Evolutionary conservation across 257 asterid genomes (phyloP).

Genomic region (Pogostemon cablin): DNA sequence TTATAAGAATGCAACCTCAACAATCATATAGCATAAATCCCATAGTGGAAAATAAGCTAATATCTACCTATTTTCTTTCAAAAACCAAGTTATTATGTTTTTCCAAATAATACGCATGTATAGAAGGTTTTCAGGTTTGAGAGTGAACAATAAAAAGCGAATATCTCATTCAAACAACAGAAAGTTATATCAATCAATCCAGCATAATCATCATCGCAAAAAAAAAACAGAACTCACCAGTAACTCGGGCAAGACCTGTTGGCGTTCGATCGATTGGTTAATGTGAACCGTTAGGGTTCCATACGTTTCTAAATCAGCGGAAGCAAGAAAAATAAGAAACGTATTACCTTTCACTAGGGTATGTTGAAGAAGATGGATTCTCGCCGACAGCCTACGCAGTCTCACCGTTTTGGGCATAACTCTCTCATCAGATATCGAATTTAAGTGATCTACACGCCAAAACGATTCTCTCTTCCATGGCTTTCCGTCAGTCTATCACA

Average conservation of each 20-base stretch:
- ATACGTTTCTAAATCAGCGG: too few species aligned
- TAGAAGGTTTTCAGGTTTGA: neutral
- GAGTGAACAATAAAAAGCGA: neutral
- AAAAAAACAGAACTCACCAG: conserved; percentile 56
- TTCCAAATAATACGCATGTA: neutral
- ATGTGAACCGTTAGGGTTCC: too few species aligned
- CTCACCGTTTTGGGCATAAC: too few species aligned
- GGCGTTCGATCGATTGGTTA: too few species aligned
- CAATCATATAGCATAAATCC: conserved; percentile 10
- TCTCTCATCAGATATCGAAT: too few species aligned
- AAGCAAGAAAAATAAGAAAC: too few species aligned
- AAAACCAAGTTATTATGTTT: neutral
- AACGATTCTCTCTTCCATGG: too few species aligned
- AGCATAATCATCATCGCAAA: neutral
- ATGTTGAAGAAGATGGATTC: too few species aligned
- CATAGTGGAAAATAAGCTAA: neutral
- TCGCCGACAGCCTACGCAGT: too few species aligned
- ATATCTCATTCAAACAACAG: neutral
- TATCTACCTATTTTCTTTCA: neutral
- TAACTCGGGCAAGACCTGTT: conserved; percentile 52
- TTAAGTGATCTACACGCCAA: too few species aligned
- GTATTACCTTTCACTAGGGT: too few species aligned
- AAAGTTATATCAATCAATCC: neutral
- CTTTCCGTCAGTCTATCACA: too few species aligned
- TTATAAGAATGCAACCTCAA: conserved; percentile 10